phyloP scores from a whole-genome alignment of 139 green algal genomes.

The Spirogloea muscicola region DNA sequence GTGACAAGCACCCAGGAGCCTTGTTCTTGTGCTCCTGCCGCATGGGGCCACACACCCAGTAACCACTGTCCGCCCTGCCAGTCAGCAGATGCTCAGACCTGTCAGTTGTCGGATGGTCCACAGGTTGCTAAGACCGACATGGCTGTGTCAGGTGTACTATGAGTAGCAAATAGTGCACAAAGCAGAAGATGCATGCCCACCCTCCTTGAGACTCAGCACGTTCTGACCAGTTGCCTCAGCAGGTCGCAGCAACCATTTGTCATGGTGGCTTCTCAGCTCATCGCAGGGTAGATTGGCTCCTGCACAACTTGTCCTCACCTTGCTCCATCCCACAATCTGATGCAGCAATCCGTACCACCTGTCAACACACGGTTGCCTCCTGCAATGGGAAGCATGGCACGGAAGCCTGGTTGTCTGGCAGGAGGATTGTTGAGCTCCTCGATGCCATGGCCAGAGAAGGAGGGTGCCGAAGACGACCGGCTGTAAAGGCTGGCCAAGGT shows the following conservation, averaged over 20 bases:
- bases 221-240: too few relatives aligned
- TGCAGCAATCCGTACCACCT: constrained; percentile 40
- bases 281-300: too few relatives aligned
- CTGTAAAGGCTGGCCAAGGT: background rate
- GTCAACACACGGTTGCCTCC: constrained; percentile 29
- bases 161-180: too few relatives aligned
- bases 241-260: too few relatives aligned
- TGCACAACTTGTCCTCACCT: too few relatives aligned
- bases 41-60: constrained; percentile 37
- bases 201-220: too few relatives aligned
- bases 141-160: too few relatives aligned
- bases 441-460: background rate
- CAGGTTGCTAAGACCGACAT: too few relatives aligned
- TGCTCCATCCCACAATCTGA: constrained; percentile 32
- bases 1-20: constrained; percentile 5
- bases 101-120: too few relatives aligned
- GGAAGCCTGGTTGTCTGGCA: background rate
- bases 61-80: constrained; percentile 20
- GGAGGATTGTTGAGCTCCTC: constrained; percentile 41
- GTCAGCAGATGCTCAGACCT: too few relatives aligned
- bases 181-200: too few relatives aligned
- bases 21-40: background rate
- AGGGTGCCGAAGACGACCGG: background rate
- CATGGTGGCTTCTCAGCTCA: too few relatives aligned
- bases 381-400: constrained; percentile 18